Base-by-base conservation (phyloP, 2,329 filamentous ascomycete genomes). In the Penicillium sp. region DNA sequence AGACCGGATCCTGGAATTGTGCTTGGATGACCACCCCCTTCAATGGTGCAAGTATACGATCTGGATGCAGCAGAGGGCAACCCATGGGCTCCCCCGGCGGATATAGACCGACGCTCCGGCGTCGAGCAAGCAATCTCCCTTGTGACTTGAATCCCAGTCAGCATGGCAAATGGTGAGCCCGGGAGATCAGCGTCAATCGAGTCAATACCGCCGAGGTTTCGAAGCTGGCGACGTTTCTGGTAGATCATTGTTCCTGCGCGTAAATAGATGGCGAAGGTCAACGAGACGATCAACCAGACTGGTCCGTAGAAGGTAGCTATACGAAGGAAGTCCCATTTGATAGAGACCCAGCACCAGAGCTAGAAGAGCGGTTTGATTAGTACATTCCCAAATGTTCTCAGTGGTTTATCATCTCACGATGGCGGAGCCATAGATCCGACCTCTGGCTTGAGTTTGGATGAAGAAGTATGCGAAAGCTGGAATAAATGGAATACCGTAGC, bases 291-390 rank as follows among this genome's bases (percentile, higher is more conserved):
- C 21, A 75, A 66, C 75, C 75, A 78, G 24, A 75, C 70, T 4
- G 74, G 75, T 3, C 70, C 75, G 51, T 94, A 95, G 68, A 92
- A 93, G 27, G 85, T 82, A 3, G 83, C 83, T 53, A 94, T 85
- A 38, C 90, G 86, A 71, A 89, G 83, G 54, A 86, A 81, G 52
- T 90, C 87, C 82, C 87, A 92, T 4, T 83, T 73, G 2, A 75
- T 67, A 2, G 80, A 76, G 16, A 94, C 79, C 90, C 90, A 94
- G 68, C 90, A 95, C 90, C 90, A 95, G 21, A 94, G 73, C 79
- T 82, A 52, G n/a, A n/a, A 22, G 4, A 4, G 5, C 27, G 8
- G 9, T 31, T 38, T 11, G 16, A 10, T 48, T 22, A 29, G 14
- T 27, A 21, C 38, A 18, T 3, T 41, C 32, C 18, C 18, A 18